Evolutionary conservation across 176 grass and related monocot species (phyloP).

Genomic region (Oryza brachyantha): DNA sequence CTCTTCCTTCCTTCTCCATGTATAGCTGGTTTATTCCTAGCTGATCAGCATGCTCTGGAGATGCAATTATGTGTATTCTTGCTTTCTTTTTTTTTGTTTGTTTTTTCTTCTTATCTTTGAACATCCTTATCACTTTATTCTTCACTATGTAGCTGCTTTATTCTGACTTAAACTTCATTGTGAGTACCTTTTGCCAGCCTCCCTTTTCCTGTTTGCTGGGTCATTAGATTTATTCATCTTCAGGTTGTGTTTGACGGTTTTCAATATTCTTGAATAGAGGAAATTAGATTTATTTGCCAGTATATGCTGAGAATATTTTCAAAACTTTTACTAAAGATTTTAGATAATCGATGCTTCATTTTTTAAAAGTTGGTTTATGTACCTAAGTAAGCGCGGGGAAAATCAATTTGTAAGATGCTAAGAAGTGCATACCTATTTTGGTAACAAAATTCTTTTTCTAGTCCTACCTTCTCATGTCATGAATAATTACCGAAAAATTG

Average conservation of each 20-base stretch:
- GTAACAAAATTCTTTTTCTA: neutral
- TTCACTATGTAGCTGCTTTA: slow-evolving; percentile 59
- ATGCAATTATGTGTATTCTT: slow-evolving; percentile 22
- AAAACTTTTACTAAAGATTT: neutral
- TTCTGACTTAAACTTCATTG: slow-evolving; percentile 65
- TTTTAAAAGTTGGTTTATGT: neutral
- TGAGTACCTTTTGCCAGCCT: slow-evolving; percentile 26
- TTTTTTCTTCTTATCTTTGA: slow-evolving; percentile 16
- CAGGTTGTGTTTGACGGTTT: neutral
- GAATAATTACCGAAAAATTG: neutral
- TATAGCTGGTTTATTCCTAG: neutral
- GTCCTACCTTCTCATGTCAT: neutral
- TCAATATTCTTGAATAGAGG: neutral
- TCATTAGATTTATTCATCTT: neutral
- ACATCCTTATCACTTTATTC: slow-evolving; percentile 78
- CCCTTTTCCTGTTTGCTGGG: neutral
- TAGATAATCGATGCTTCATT: neutral
- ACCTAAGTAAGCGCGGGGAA: neutral
- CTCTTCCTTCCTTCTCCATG: neutral
- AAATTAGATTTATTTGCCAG: neutral
- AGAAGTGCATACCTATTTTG: neutral
- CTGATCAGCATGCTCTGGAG: neutral
- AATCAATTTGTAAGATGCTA: neutral
- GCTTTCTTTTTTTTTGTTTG: neutral
- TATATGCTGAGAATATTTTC: neutral